phyloP scores from a whole-genome alignment of 805 yeast species.

The Candida ficus region DNA sequence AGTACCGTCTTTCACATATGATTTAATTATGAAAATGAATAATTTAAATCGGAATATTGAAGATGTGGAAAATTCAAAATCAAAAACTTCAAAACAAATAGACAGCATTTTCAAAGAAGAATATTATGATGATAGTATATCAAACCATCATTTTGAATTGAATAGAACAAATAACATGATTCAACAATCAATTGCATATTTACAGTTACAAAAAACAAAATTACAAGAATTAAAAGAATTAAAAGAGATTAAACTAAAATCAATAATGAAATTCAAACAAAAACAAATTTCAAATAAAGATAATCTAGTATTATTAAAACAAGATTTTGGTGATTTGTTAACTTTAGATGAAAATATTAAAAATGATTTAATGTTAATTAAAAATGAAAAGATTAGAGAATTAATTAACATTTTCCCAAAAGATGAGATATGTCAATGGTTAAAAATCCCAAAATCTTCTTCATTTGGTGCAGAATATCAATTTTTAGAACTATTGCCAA shows the following conservation, averaged over 20 bases:
- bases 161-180: conserved; percentile 9
- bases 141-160: conserved; percentile 8
- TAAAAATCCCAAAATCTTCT: conserved; percentile 8
- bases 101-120: conserved; percentile 5
- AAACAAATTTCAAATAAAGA: background rate
- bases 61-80: conserved; percentile 26
- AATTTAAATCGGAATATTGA: conserved; percentile 32
- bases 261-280: conserved; percentile 3
- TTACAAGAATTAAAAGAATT: conserved; percentile 11
- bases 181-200: conserved; percentile 4
- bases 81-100: conserved; percentile 12
- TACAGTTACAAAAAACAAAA: conserved; percentile 7
- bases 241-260: conserved; percentile 9
- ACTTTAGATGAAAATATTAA: conserved; percentile 12
- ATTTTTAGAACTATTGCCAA: conserved; percentile 23
- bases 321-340: conserved; percentile 12
- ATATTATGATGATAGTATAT: conserved; percentile 7
- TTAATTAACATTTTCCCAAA: conserved; percentile 29
- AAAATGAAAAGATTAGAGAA: conserved; percentile 20
- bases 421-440: conserved; percentile 17
- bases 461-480: conserved; percentile 13
- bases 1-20: conserved; percentile 30
- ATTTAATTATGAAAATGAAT: conserved; percentile 37
- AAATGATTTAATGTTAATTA: conserved; percentile 15
- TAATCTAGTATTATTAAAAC: conserved; percentile 5